These are phyloP conservation scores for Neoboletus subvelutipes DNA, from an alignment of 768 basidiomycete species.

Conservation along the genomic window DNA sequence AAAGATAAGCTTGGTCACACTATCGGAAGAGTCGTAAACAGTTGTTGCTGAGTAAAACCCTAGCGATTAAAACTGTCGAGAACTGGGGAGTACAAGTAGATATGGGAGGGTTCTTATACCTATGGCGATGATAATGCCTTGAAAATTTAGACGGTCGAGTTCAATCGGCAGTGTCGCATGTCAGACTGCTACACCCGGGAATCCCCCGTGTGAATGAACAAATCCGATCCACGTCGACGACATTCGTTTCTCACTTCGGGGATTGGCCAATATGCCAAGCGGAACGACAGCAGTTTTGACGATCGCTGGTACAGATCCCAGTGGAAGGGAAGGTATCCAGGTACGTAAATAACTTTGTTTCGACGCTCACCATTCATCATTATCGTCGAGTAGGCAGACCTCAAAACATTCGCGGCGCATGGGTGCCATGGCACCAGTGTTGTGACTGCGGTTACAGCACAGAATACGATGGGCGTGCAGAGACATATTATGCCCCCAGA, in stretches of 20 bases:
- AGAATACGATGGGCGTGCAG: background rate
- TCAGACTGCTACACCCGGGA: no score
- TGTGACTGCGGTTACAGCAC: conserved; percentile 3
- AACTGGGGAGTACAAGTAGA: no score
- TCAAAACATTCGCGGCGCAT: conserved; percentile 2
- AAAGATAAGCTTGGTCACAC: no score
- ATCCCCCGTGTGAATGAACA: background rate
- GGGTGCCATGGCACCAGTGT: conserved; percentile 10
- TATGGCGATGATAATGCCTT: no score
- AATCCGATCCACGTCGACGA: background rate
- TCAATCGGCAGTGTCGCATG: no score
- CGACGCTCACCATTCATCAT: background rate
- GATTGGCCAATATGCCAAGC: background rate
- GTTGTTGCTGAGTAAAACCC: no score
- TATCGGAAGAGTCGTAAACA: no score
- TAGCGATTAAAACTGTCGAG: no score
- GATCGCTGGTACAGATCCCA: conserved; percentile 1
- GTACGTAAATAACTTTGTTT: background rate
- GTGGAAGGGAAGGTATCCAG: conserved; percentile 4
- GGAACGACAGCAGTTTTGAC: background rate
- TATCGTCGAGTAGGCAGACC: background rate
- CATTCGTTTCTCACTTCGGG: background rate
- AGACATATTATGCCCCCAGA: background rate
- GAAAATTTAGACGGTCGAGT: no score
- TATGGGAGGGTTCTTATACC: no score